Conservation (phyloP, 164 flowering plant genomes). For the Houttuynia cordata region DNA sequence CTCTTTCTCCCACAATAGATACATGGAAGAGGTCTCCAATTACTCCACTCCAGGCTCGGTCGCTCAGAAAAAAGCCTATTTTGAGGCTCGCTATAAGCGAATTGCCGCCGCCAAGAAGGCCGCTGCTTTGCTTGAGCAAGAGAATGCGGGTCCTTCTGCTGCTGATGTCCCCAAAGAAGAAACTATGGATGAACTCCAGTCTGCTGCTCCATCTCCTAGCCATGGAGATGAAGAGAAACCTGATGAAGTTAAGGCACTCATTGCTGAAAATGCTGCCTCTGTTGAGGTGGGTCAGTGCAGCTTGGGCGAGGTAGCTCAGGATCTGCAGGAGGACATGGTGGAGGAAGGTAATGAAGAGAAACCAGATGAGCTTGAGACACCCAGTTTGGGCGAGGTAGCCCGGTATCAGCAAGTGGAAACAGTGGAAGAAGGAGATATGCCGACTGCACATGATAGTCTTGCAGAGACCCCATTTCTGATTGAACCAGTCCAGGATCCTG, state of each 20-base stretch:
- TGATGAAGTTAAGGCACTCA: constrained; percentile 2
- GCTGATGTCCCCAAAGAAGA: constrained; percentile 6
- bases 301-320: constrained; percentile 2
- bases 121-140: constrained; percentile 33
- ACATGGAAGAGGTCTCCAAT: constrained; percentile 70
- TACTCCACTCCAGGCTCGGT: constrained; percentile 72
- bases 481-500: constrained; percentile 12
- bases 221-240: constrained; percentile 8
- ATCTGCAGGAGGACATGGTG: constrained; percentile 5
- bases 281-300: constrained; percentile 7
- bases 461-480: constrained; percentile 10
- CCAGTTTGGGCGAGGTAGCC: not conserved
- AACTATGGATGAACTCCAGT: not conserved
- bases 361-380: not conserved
- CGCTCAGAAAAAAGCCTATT: constrained; percentile 75
- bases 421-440: constrained; percentile 13
- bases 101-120: constrained; percentile 49
- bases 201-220: not conserved
- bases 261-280: constrained; percentile 1
- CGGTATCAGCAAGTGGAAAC: not conserved
- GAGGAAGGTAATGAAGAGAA: constrained; percentile 6
- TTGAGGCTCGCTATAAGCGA: constrained; percentile 75
- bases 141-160: constrained; percentile 13
- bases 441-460: constrained; percentile 3
- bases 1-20: constrained; percentile 56